Percentiles rank a stretch among this genome's conserved stretches.
Conservation (phyloP, 2,329 filamentous ascomycete genomes). For the Elsinoe ampelina region DNA sequence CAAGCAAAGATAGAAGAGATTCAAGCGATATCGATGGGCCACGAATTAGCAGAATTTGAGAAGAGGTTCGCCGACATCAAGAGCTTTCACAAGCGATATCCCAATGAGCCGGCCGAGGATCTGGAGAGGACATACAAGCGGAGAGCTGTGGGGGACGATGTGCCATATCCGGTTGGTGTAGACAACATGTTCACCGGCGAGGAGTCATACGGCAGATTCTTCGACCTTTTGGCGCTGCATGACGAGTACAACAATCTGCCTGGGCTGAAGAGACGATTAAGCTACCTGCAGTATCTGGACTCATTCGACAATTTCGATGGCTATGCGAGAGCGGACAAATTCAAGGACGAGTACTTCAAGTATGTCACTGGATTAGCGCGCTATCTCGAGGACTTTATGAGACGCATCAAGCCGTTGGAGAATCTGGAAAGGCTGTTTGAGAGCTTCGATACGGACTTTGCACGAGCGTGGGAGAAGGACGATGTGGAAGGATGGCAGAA, state of each 20-base stretch:
- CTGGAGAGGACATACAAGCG: slow-evolving; percentile 85
- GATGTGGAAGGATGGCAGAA: slow-evolving; percentile 64
- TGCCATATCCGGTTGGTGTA: slow-evolving; percentile 55
- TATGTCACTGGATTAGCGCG: slow-evolving; percentile 72
- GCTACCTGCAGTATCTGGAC: slow-evolving; percentile 88
- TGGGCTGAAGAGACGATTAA: slow-evolving; percentile 65
- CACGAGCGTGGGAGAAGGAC: slow-evolving; percentile 69
- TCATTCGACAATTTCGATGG: slow-evolving; percentile 79
- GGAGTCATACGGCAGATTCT: slow-evolving; percentile 84
- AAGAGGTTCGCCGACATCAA: slow-evolving; percentile 72
- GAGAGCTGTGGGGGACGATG: slow-evolving; percentile 52
- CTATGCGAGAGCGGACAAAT: slow-evolving; percentile 71
- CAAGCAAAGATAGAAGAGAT: slow-evolving; percentile 68
- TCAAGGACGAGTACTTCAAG: slow-evolving; percentile 85
- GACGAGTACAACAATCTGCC: slow-evolving; percentile 86
- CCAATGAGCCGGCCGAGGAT: slow-evolving; percentile 91
- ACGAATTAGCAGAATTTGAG: slow-evolving; percentile 87
- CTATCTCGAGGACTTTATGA: slow-evolving; percentile 84
- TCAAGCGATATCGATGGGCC: slow-evolving; percentile 71
- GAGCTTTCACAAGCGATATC: slow-evolving; percentile 81
- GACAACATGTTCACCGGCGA: slow-evolving; percentile 94
- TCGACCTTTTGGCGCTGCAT: slow-evolving; percentile 76
- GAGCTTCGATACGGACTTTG: slow-evolving; percentile 75
- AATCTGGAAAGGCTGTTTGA: slow-evolving; percentile 70
- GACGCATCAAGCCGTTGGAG: slow-evolving; percentile 74